phyloP scores from a whole-genome alignment of 73 alveolate species.

The Paramecium biaurelia region DNA sequence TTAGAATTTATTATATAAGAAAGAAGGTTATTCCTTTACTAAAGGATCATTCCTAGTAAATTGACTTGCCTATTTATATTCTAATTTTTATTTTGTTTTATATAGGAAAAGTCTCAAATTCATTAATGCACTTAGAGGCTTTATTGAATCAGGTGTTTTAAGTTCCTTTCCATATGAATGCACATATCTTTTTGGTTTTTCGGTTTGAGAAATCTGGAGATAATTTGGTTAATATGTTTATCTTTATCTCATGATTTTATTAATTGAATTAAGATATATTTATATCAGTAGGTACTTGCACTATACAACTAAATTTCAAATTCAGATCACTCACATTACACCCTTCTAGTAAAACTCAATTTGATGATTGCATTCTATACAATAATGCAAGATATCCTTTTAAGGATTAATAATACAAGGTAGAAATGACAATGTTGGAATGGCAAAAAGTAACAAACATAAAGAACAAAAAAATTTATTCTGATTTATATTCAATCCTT shows the following conservation, averaged over 20 bases:
- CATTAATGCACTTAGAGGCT: background rate
- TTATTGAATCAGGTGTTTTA: background rate
- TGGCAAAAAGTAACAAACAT: no score
- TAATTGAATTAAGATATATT: background rate
- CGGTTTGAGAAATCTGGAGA: background rate
- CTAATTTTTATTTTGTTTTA: constrained; percentile 7
- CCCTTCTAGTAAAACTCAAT: background rate
- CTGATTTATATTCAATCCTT: no score
- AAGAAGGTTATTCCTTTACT: background rate
- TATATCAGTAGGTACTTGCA: background rate
- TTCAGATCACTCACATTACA: background rate
- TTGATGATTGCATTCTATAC: background rate
- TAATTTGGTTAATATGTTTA: background rate
- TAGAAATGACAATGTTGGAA: no score
- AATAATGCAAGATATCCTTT: background rate
- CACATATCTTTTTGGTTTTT: background rate
- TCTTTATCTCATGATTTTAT: background rate
- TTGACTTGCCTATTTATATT: background rate
- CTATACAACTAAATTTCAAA: background rate
- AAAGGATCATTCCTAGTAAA: constrained; percentile 14
- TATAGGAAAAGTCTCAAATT: constrained; percentile 25
- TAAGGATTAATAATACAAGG: no score
- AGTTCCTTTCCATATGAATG: background rate
- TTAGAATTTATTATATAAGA: background rate
- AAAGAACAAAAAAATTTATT: no score